Evolutionary conservation across 2,329 filamentous ascomycete genomes (phyloP).

Genomic region (Annulohypoxylon truncatum): DNA sequence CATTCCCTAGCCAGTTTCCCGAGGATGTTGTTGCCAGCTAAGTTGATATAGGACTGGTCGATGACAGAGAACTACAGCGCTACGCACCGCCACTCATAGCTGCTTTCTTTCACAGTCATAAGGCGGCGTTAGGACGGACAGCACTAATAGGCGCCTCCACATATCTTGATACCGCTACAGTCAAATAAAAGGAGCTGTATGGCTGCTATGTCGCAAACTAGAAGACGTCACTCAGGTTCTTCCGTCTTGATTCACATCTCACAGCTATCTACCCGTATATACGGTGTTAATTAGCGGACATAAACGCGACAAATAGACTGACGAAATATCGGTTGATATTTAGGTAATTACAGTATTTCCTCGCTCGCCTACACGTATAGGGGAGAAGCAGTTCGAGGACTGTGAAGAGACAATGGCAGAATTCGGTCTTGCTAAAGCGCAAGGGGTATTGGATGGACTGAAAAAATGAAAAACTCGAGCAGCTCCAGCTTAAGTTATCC

Average conservation of each 20-base stretch:
- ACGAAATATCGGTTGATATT: background rate
- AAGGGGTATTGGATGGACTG: background rate
- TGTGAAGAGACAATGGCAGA: slow-evolving; percentile 1
- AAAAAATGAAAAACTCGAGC: background rate
- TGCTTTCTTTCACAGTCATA: background rate
- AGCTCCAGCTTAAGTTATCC: background rate
- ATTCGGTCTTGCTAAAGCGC: background rate
- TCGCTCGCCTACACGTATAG: background rate
- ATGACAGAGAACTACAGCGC: background rate
- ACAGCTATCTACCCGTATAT: background rate
- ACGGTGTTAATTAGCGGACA: background rate
- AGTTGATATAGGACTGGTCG: background rate
- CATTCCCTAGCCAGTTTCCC: background rate
- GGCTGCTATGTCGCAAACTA: background rate
- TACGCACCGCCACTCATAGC: background rate
- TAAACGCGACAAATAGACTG: background rate
- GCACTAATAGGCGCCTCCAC: background rate
- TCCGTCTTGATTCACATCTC: background rate
- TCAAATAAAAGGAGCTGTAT: background rate
- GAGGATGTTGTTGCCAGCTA: background rate
- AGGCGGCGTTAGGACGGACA: background rate
- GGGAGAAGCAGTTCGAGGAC: background rate
- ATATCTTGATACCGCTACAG: background rate
- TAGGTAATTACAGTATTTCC: background rate
- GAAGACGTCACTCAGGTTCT: background rate